Conservation (phyloP, 2,329 filamentous ascomycete species). For the Claviceps pazoutovae region DNA sequence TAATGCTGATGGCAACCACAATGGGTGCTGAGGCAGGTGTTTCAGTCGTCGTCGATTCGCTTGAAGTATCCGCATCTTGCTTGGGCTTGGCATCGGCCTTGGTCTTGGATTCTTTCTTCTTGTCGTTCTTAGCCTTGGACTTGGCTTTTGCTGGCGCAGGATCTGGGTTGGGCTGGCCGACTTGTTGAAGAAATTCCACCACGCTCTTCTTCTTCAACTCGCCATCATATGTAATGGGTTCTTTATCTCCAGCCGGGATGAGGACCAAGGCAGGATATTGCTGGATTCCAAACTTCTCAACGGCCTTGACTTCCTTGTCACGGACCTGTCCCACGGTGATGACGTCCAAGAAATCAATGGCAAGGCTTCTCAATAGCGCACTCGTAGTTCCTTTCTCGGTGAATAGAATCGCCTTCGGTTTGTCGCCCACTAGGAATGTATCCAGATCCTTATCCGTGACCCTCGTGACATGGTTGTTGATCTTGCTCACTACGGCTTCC, state of each 20-base stretch:
- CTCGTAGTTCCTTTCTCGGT: slow-evolving; percentile 85
- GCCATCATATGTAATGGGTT: slow-evolving; percentile 62
- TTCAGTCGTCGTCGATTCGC: slow-evolving; percentile 16
- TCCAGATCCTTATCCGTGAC: slow-evolving; percentile 69
- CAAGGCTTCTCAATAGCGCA: slow-evolving; percentile 66
- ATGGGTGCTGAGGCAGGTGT: slow-evolving; percentile 14
- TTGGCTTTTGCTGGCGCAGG: slow-evolving; percentile 33
- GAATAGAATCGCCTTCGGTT: slow-evolving; percentile 79
- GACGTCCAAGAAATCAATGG: slow-evolving; percentile 77
- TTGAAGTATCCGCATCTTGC: slow-evolving; percentile 22
- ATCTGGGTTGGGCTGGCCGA: slow-evolving; percentile 65
- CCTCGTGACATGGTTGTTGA: slow-evolving; percentile 80
- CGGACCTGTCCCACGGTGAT: slow-evolving; percentile 73
- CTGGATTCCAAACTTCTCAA: slow-evolving; percentile 60
- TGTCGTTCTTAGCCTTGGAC: slow-evolving; percentile 19
- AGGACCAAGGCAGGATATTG: slow-evolving; percentile 73
- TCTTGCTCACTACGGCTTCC: slow-evolving; percentile 71
- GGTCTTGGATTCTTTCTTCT: slow-evolving; percentile 8
- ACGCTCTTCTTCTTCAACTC: slow-evolving; percentile 76
- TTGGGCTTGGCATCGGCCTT: slow-evolving; percentile 20
- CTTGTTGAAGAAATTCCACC: slow-evolving; percentile 69
- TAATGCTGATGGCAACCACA: slow-evolving; percentile 49
- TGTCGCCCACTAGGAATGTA: slow-evolving; percentile 57
- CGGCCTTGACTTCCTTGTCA: slow-evolving; percentile 59
- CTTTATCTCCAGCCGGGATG: slow-evolving; percentile 54